These are phyloP conservation scores for Fusarium pilosicola DNA, from an alignment of 2,329 filamentous ascomycete species.

Conservation along the genomic window DNA sequence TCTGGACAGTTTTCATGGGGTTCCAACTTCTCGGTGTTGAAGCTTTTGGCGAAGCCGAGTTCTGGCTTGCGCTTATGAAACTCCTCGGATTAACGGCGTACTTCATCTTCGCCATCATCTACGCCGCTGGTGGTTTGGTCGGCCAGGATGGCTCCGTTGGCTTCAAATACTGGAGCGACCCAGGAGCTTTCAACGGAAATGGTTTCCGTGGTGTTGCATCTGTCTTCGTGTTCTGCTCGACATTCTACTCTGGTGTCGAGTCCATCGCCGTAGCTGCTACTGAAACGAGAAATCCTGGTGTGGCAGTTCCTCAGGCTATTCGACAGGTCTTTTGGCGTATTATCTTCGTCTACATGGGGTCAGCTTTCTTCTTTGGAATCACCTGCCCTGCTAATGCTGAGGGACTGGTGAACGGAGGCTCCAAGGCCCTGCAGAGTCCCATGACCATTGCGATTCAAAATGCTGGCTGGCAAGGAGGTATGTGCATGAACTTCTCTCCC, in stretches of 20 bases:
- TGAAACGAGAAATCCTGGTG: conserved; percentile 67
- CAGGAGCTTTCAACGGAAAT: conserved; percentile 73
- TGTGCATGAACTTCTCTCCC: not conserved
- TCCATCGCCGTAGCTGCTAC: conserved; percentile 71
- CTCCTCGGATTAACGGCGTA: conserved; percentile 75
- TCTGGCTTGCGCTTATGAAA: conserved; percentile 81
- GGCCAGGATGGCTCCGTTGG: conserved; percentile 69
- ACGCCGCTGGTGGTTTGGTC: conserved; percentile 73
- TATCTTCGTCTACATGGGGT: conserved; percentile 73
- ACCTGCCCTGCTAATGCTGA: conserved; percentile 76
- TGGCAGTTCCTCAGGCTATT: conserved; percentile 67
- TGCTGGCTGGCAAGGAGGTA: conserved; percentile 75
- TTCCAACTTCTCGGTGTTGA: conserved; percentile 79
- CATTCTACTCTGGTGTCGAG: conserved; percentile 75
- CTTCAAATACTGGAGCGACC: conserved; percentile 77
- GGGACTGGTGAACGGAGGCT: conserved; percentile 68
- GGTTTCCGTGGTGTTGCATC: conserved; percentile 73
- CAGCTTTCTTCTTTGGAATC: conserved; percentile 78
- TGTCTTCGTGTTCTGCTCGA: conserved; percentile 76
- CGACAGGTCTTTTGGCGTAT: conserved; percentile 71
- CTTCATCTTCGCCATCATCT: conserved; percentile 78
- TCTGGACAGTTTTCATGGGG: conserved; percentile 75
- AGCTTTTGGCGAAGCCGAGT: conserved; percentile 82
- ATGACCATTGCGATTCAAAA: conserved; percentile 80
- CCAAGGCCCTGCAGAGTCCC: conserved; percentile 74